Base-by-base conservation (phyloP, 306 rosid genomes). In the Vicia villosa region DNA sequence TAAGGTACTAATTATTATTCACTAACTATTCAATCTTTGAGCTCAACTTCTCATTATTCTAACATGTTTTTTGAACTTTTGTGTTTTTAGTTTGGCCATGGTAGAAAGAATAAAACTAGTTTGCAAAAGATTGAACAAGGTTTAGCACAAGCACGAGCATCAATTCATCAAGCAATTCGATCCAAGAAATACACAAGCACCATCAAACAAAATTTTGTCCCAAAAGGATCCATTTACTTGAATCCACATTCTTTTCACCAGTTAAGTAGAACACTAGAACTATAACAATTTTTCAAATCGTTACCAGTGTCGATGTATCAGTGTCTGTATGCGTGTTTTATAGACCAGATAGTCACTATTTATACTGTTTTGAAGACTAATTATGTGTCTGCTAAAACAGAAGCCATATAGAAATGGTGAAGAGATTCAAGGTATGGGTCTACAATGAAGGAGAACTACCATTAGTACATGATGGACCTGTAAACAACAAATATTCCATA, bases 391-490 rank as follows among this genome's bases (percentile, higher is more conserved):
- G 0, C 45, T 12, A 8, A 19, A 30, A n/a, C 50, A 88, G 95
- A 82, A 88, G 95, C 50, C 86, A 88, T 46, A 67, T 66, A 46
- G 88, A 86, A 76, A 89, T 89, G 96, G 80, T 69, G 78, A 86
- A 73, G 65, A 84, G 83, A 46, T 81, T 89, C 21, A 86, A 84
- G 83, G 85, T 86, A 38, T 86, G 88, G 88, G 81, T 69, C 0
- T 89, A 89, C 77, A 70, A 58, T 22, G 88, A 89, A 75, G 92
- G 96, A 30, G 92, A 86, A 42, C 60, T 40, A 12, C 96, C 96
- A 13, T 15, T 83, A 50, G 69, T 83, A 8, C 96, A 89, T 32
- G 72, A 52, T 62, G 96, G 92, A 8, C 96, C 96, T 6, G 62
- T 81, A 66, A 84, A 83, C 28, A 80, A 86, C 70, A 89, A 84